Evolutionary conservation across 768 basidiomycete genomes (phyloP).

Genomic region (Termitomyces sp.): DNA sequence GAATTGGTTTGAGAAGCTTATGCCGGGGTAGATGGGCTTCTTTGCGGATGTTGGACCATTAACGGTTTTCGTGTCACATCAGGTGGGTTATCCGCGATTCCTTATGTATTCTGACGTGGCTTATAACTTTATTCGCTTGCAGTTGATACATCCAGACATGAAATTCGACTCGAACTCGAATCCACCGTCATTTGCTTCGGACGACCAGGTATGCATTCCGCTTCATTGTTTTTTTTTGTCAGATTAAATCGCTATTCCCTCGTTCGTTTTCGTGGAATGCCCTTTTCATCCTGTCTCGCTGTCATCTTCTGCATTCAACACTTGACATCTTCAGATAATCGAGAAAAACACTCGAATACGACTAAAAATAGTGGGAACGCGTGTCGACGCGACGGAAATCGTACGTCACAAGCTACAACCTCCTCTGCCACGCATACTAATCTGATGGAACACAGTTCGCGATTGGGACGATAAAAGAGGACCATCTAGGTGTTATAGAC

Average conservation of each 20-base stretch:
- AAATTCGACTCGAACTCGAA: slow-evolving; percentile 94
- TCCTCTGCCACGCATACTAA: not conserved
- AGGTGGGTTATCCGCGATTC: slow-evolving; percentile 48
- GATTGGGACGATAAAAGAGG: slow-evolving; percentile 97
- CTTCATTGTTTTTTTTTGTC: not conserved
- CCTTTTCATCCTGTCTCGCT: not conserved
- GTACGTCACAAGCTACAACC: slow-evolving; percentile 41
- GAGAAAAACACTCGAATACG: slow-evolving; percentile 91
- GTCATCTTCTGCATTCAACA: not conserved
- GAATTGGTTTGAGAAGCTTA: not conserved
- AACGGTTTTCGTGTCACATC: slow-evolving; percentile 92
- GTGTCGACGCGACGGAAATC: slow-evolving; percentile 97
- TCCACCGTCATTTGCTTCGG: slow-evolving; percentile 93
- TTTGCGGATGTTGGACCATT: slow-evolving; percentile 96
- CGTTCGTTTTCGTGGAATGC: not conserved
- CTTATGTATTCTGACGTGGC: not conserved
- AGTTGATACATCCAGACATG: slow-evolving; percentile 95
- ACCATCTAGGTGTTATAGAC: slow-evolving; percentile 92
- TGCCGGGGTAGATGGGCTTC: slow-evolving; percentile 85
- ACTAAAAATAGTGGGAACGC: slow-evolving; percentile 96
- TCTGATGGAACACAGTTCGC: slow-evolving; percentile 61
- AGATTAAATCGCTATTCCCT: not conserved
- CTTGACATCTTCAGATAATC: slow-evolving; percentile 61
- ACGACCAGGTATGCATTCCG: slow-evolving; percentile 68
- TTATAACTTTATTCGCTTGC: slow-evolving; percentile 1